Percentiles rank a stretch among this genome's conserved stretches.
These are phyloP conservation scores for Ganoderma resinaceum DNA, from an alignment of 1,284 basidiomycete genomes.

Conservation along the genomic window DNA sequence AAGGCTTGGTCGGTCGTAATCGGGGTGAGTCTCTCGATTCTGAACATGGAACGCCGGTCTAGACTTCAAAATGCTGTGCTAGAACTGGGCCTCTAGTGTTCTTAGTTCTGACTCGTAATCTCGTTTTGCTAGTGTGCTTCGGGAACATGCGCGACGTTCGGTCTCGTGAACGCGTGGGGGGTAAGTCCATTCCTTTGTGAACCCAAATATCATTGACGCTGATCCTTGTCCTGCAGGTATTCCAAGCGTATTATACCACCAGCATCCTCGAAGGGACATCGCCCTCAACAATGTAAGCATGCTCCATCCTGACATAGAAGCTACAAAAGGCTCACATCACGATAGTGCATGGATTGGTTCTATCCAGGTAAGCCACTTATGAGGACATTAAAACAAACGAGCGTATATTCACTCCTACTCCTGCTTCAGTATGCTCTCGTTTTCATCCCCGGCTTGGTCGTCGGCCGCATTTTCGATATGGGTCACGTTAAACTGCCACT, in stretches of 20 bases:
- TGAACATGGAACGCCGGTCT: not conserved
- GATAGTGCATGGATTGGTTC: constrained; percentile 79
- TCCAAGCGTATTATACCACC: constrained; percentile 54
- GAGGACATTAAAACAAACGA: not conserved
- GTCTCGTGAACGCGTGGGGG: constrained; percentile 52
- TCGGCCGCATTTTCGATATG: constrained; percentile 62
- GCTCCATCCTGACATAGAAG: not conserved
- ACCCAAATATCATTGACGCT: not conserved
- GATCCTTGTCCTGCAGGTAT: constrained; percentile 41
- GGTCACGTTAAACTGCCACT: constrained; percentile 54
- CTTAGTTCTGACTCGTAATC: not conserved
- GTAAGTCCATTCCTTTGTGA: constrained; percentile 35
- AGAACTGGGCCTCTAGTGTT: not conserved
- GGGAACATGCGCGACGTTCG: constrained; percentile 46
- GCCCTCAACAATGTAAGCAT: constrained; percentile 61
- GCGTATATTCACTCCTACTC: not conserved
- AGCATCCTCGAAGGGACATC: constrained; percentile 42
- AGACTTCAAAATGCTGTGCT: not conserved
- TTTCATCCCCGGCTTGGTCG: constrained; percentile 54
- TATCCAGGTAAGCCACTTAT: constrained; percentile 54
- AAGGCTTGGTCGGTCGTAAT: constrained; percentile 48
- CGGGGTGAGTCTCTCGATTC: constrained; percentile 42
- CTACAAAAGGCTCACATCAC: not conserved
- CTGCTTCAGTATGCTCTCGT: constrained; percentile 49
- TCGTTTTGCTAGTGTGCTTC: constrained; percentile 24